Conservation (phyloP, 352 stramenopile genomes). For the Globisporangium orthogonon region DNA sequence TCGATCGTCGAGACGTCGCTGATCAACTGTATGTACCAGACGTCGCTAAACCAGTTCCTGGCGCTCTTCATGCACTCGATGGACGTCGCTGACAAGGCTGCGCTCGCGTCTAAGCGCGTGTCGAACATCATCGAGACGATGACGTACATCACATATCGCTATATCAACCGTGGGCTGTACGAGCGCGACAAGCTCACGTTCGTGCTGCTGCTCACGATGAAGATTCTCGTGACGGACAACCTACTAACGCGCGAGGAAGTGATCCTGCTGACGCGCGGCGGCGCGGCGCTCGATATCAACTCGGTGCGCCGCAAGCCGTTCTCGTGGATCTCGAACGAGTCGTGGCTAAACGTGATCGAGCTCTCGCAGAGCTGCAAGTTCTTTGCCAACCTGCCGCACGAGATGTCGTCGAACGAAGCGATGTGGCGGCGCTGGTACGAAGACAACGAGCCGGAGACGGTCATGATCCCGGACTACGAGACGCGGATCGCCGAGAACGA, state of each 20-base stretch:
- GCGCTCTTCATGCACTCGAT: conserved; percentile 97
- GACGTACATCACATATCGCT: conserved; percentile 98
- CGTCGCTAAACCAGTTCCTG: conserved; percentile 96
- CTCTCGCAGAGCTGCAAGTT: conserved; percentile 95
- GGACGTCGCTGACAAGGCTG: conserved; percentile 95
- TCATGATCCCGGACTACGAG: conserved; percentile 95
- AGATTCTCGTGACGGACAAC: conserved; percentile 95
- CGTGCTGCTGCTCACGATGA: conserved; percentile 95
- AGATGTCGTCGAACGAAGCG: conserved; percentile 95
- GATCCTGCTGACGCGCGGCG: conserved; percentile 93
- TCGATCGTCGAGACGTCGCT: conserved; percentile 97
- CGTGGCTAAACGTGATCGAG: conserved; percentile 97
- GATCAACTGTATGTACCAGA: conserved; percentile 99
- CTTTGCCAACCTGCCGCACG: conserved; percentile 93
- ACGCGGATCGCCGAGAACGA: conserved; percentile 90
- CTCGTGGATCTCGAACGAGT: conserved; percentile 95
- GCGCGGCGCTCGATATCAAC: conserved; percentile 96
- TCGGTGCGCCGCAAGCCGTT: conserved; percentile 95
- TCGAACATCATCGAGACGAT: conserved; percentile 99
- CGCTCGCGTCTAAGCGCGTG: conserved; percentile 96
- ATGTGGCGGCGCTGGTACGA: conserved; percentile 98
- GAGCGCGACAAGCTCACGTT: conserved; percentile 99
- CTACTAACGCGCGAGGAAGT: conserved; percentile 93
- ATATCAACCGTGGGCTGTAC: conserved; percentile 98
- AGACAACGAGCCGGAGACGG: conserved; percentile 95